Conservation (phyloP, 2,329 filamentous ascomycete genomes). For the Apiospora saccharicola region DNA sequence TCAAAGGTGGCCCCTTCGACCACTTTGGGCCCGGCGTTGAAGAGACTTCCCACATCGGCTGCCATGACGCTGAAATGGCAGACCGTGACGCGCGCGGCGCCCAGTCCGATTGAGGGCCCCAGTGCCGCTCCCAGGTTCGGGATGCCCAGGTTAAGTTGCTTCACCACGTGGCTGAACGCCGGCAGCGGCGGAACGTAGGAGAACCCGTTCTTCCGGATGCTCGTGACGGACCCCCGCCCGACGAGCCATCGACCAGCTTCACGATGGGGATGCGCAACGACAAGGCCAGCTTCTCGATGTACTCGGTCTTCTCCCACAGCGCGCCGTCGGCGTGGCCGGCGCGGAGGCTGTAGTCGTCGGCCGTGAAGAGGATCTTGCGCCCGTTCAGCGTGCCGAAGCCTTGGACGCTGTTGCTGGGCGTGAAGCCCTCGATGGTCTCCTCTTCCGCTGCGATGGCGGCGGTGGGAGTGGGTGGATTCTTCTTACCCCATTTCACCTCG, state of each 20-base stretch:
- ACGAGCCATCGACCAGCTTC: slow-evolving; percentile 70
- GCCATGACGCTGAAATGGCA: slow-evolving; percentile 74
- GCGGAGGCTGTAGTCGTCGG: slow-evolving; percentile 69
- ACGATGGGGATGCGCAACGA: slow-evolving; percentile 65
- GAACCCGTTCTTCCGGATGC: slow-evolving; percentile 61
- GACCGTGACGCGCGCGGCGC: slow-evolving; percentile 66
- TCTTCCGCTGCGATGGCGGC: too few relatives aligned
- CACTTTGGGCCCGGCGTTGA: slow-evolving; percentile 70
- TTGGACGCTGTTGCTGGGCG: slow-evolving; percentile 70
- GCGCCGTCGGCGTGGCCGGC: slow-evolving; percentile 71
- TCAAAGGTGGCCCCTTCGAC: slow-evolving; percentile 70
- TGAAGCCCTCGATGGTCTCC: slow-evolving; percentile 58
- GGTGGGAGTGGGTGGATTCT: slow-evolving; percentile 43
- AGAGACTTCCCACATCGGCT: slow-evolving; percentile 65
- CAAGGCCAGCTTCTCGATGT: slow-evolving; percentile 68
- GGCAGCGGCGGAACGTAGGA: slow-evolving; percentile 67
- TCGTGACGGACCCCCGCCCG: slow-evolving; percentile 71
- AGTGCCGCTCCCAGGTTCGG: slow-evolving; percentile 70
- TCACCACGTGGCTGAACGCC: slow-evolving; percentile 59
- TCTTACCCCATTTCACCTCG: slow-evolving; percentile 64
- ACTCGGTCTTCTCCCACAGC: slow-evolving; percentile 63
- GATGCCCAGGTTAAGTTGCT: slow-evolving; percentile 68
- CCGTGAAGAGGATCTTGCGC: slow-evolving; percentile 65
- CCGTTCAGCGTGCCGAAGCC: slow-evolving; percentile 61
- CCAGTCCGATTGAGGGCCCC: slow-evolving; percentile 69